Conservation (phyloP, 2,329 filamentous ascomycete genomes). For the Calonectria montana region DNA sequence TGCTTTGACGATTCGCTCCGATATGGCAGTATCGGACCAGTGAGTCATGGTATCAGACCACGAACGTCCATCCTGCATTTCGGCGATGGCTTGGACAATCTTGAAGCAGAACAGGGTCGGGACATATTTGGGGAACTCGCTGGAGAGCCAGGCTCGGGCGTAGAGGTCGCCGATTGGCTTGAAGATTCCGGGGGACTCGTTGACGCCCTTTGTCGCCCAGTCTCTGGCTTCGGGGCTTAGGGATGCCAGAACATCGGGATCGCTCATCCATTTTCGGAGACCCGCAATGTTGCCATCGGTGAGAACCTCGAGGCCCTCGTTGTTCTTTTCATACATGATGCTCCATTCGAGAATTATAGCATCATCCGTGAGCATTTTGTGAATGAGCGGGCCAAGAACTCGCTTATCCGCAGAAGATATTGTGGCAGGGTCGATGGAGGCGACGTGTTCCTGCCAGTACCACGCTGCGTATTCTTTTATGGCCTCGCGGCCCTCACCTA, state of each 20-base stretch:
- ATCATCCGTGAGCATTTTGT: conserved; percentile 52
- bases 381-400: conserved; percentile 47
- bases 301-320: conserved; percentile 56
- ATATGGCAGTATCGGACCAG: conserved; percentile 51
- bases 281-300: conserved; percentile 52
- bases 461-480: conserved; percentile 55
- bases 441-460: conserved; percentile 59
- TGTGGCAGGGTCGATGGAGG: conserved; percentile 44
- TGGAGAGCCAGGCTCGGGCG: conserved; percentile 52
- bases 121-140: conserved; percentile 49
- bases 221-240: conserved; percentile 43
- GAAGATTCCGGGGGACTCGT: conserved; percentile 46
- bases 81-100: conserved; percentile 55
- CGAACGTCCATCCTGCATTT: conserved; percentile 51
- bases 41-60: conserved; percentile 51
- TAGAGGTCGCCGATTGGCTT: conserved; percentile 53
- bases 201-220: conserved; percentile 45
- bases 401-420: conserved; percentile 46
- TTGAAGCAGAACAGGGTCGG: conserved; percentile 56
- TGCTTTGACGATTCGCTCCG: conserved; percentile 50
- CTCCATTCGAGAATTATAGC: conserved; percentile 54
- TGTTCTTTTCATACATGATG: conserved; percentile 52
- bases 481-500: conserved; percentile 43
- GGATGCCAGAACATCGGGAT: conserved; percentile 45
- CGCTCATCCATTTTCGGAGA: conserved; percentile 50